These are phyloP conservation scores for Panaeolus cyanescens DNA, from an alignment of 768 basidiomycete genomes.

Conservation along the genomic window DNA sequence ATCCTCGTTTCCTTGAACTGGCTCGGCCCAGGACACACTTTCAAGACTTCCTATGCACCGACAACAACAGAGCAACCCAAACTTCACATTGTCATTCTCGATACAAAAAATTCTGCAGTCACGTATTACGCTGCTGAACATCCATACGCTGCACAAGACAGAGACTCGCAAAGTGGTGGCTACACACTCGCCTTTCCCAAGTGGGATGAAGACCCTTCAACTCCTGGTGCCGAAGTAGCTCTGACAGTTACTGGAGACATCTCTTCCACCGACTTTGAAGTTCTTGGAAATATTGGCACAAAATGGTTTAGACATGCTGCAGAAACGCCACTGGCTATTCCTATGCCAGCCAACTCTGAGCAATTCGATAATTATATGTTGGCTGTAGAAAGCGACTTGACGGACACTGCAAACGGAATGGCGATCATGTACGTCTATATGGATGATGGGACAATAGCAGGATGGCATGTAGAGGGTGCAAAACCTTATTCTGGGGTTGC, in stretches of 20 bases:
- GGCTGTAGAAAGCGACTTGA: slow-evolving; percentile 67
- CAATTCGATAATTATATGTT: slow-evolving; percentile 71
- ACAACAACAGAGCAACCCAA: slow-evolving; percentile 30
- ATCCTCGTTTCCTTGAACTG: slow-evolving; percentile 60
- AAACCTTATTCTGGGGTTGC: slow-evolving; percentile 63
- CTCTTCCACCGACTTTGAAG: slow-evolving; percentile 48
- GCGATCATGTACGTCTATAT: slow-evolving; percentile 77
- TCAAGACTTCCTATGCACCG: slow-evolving; percentile 64
- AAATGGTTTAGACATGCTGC: slow-evolving; percentile 52
- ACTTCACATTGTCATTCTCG: slow-evolving; percentile 47
- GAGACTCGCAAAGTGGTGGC: slow-evolving; percentile 36
- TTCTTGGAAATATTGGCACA: slow-evolving; percentile 39
- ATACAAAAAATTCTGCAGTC: slow-evolving; percentile 40
- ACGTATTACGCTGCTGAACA: slow-evolving; percentile 39
- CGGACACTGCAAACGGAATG: slow-evolving; percentile 39
- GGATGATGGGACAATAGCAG: slow-evolving; percentile 77
- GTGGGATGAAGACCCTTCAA: slow-evolving; percentile 44
- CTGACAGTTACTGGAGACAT: slow-evolving; percentile 48
- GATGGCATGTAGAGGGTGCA: slow-evolving; percentile 68
- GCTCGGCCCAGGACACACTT: slow-evolving; percentile 69
- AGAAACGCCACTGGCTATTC: slow-evolving; percentile 59
- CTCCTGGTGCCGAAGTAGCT: slow-evolving; percentile 38
- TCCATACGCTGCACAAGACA: slow-evolving; percentile 42
- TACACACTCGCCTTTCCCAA: slow-evolving; percentile 40
- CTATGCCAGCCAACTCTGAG: slow-evolving; percentile 55